Percentiles rank a stretch among this genome's conserved stretches.
Evolutionary conservation across 306 rosid genomes (phyloP).

Genomic region (Vigna unguiculata): DNA sequence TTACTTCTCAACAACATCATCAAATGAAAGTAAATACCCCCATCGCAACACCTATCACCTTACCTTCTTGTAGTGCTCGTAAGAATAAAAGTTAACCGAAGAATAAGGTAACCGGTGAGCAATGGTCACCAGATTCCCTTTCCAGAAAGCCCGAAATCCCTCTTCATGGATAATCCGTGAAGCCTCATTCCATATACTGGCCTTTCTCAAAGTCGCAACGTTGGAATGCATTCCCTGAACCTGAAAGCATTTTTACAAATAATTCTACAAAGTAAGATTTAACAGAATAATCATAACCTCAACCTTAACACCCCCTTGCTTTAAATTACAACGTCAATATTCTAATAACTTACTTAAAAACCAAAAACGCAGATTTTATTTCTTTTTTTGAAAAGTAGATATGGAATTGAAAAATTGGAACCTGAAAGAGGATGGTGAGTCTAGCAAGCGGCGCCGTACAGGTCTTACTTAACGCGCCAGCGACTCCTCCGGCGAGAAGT

Average conservation of each 20-base stretch:
- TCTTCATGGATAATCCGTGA: conserved; percentile 88
- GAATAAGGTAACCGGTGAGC: conserved; percentile 97
- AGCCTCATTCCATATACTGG: conserved; percentile 94
- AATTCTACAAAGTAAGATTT: conserved; percentile 9
- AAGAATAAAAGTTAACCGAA: conserved; percentile 89
- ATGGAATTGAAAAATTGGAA: conserved; percentile 17
- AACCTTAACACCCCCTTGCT: neutral
- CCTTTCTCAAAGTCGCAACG: conserved; percentile 72
- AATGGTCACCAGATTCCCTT: conserved; percentile 94
- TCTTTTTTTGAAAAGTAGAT: neutral
- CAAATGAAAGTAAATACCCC: neutral
- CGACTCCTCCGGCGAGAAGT: conserved; percentile 95
- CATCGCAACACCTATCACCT: conserved; percentile 48
- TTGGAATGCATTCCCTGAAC: conserved; percentile 98
- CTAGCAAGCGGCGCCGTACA: conserved; percentile 99
- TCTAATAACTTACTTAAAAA: neutral
- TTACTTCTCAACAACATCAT: neutral
- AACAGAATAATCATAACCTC: neutral
- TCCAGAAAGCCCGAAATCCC: conserved; percentile 97
- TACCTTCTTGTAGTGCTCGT: conserved; percentile 92
- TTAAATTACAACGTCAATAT: neutral
- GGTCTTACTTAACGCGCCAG: conserved; percentile 94
- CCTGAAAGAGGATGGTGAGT: conserved; percentile 97
- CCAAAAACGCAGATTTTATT: neutral
- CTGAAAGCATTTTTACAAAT: conserved; percentile 45